Evolutionary conservation across 768 basidiomycete species (phyloP).

Genomic region (Agrocybe pediades): DNA sequence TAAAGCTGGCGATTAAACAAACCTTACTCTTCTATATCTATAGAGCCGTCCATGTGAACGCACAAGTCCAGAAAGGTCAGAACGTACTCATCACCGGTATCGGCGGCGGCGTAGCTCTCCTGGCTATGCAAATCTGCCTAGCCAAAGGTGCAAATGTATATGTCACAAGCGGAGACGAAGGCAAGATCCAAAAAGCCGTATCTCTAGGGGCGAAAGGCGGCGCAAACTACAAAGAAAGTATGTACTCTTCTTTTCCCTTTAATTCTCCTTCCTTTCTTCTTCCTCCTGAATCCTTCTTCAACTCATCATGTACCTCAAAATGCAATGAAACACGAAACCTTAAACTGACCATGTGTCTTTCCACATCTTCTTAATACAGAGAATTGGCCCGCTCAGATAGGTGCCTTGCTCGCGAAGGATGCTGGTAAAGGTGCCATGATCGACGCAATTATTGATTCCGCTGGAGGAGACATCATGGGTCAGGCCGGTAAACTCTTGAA

Average conservation of each 20-base stretch:
- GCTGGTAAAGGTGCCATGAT: conserved; percentile 33
- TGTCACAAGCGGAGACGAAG: conserved; percentile 71
- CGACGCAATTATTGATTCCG: conserved; percentile 70
- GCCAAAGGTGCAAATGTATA: conserved; percentile 81
- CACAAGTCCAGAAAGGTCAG: conserved; percentile 59
- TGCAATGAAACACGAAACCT: not conserved
- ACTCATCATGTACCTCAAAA: no score
- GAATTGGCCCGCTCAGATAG: conserved; percentile 55
- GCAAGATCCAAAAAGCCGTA: conserved; percentile 70
- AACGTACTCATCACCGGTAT: conserved; percentile 82
- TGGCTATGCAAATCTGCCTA: conserved; percentile 73
- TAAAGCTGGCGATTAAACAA: no score
- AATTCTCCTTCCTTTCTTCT: not conserved
- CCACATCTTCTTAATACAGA: no score
- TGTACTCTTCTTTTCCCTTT: conserved; percentile 16
- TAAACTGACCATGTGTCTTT: not conserved
- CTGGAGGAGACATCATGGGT: conserved; percentile 64
- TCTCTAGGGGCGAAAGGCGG: conserved; percentile 78
- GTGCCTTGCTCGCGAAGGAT: conserved; percentile 37
- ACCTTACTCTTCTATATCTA: not conserved
- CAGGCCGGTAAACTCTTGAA: conserved; percentile 52
- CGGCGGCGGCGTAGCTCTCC: conserved; percentile 82
- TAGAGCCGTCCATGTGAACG: conserved; percentile 72
- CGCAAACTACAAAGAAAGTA: conserved; percentile 69
- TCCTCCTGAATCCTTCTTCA: no score